Evolutionary conservation across 257 asterid genomes (phyloP).

Genomic region (Jacaranda copaia): DNA sequence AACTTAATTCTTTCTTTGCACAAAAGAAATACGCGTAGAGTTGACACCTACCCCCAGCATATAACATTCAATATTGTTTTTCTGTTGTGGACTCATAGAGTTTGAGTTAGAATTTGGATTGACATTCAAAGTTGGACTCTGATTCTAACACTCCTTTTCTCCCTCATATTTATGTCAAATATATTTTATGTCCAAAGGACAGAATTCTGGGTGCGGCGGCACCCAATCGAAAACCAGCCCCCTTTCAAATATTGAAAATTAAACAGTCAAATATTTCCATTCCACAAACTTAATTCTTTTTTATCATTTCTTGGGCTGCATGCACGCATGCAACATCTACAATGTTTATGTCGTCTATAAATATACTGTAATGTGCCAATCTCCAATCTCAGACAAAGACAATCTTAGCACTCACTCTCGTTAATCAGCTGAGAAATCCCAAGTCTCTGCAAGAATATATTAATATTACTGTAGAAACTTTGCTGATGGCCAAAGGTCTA

Average conservation of each 20-base stretch:
- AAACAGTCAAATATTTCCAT: not conserved
- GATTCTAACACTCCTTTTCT: not conserved
- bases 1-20: too few relatives aligned
- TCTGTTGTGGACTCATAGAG: conserved; percentile 30
- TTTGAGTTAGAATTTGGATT: conserved; percentile 31
- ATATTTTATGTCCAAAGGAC: not conserved
- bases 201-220: conserved; percentile 29
- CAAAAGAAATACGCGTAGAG: not conserved
- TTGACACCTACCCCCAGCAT: not conserved
- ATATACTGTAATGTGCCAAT: conserved; percentile 19
- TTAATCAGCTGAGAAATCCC: not conserved
- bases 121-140: conserved; percentile 34
- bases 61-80: not conserved
- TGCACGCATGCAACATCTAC: conserved; percentile 16
- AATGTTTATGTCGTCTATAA: conserved; percentile 25
- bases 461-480: not conserved
- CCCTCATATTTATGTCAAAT: conserved; percentile 5
- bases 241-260: not conserved
- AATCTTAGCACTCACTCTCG: not conserved
- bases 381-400: conserved; percentile 4
- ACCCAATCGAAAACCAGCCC: not conserved
- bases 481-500: conserved; percentile 12
- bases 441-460: not conserved
- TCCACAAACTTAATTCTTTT: too few relatives aligned
- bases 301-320: not conserved